phyloP scores from a whole-genome alignment of 352 stramenopile genomes.

The Pythium coloratum region DNA sequence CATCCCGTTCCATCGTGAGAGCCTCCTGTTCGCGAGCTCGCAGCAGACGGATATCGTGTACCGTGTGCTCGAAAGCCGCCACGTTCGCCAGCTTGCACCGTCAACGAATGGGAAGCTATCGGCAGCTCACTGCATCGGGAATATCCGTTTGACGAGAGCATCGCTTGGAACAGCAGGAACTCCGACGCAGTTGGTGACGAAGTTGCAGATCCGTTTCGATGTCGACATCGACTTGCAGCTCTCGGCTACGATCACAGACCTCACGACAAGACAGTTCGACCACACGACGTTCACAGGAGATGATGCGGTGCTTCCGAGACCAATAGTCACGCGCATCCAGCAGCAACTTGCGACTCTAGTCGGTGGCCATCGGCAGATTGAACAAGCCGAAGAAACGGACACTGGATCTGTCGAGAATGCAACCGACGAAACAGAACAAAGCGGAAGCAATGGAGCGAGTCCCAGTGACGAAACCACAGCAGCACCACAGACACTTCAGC shows the following conservation, averaged over 20 bases:
- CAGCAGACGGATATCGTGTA: constrained; percentile 13
- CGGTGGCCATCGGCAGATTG: not conserved
- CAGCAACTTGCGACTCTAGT: constrained; percentile 9
- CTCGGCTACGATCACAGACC: constrained; percentile 10
- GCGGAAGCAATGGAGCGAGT: not conserved
- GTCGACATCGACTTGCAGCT: constrained; percentile 16
- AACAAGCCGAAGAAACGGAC: not conserved
- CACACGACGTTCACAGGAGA: constrained; percentile 15
- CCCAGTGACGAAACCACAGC: not conserved
- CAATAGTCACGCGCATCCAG: not conserved
- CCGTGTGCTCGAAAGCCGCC: constrained; percentile 16
- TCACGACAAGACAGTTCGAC: constrained; percentile 4
- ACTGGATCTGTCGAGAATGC: not conserved
- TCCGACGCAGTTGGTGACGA: constrained; percentile 14
- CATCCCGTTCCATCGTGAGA: constrained; percentile 12
- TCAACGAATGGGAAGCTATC: not conserved
- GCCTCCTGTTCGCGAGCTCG: constrained; percentile 16
- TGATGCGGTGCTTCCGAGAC: constrained; percentile 13
- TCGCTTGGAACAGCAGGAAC: not conserved
- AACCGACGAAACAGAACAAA: not conserved
- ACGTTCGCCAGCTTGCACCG: not conserved
- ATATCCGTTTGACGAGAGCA: not conserved
- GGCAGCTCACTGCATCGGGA: constrained; percentile 15
- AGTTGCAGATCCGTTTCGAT: constrained; percentile 23
- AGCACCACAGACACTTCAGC: not conserved